These are phyloP conservation scores for Dendrobium chrysotoxum DNA, from an alignment of 106 monocot genomes.

Conservation along the genomic window DNA sequence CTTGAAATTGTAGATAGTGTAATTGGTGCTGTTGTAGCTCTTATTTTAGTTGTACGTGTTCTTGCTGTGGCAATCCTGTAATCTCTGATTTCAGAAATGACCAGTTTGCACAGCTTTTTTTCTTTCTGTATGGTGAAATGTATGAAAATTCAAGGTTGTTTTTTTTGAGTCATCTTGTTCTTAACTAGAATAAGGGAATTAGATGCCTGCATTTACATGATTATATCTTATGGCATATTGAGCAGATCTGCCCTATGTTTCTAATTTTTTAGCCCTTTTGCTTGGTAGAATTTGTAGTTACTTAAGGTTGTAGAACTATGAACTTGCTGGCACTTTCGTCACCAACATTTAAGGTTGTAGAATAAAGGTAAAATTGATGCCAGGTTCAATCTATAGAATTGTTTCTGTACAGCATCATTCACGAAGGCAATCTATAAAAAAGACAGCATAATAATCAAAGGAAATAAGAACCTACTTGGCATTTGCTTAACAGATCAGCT, in stretches of 20 bases:
- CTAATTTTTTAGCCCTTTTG: not conserved
- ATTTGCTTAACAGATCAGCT: not conserved
- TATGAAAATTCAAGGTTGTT: not conserved
- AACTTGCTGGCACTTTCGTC: not conserved
- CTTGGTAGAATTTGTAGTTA: not conserved
- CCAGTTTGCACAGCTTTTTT: not conserved
- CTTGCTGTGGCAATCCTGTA: not conserved
- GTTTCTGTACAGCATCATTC: not conserved
- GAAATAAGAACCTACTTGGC: not conserved
- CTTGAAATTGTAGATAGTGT: not conserved
- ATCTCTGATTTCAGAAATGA: not conserved
- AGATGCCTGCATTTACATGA: not conserved
- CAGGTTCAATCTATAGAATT: not conserved
- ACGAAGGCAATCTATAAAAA: not conserved
- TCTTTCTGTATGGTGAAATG: not conserved
- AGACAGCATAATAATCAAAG: not conserved
- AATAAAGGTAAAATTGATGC: not conserved
- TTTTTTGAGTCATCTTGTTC: not conserved
- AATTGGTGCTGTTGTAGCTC: not conserved
- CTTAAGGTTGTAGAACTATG: not conserved
- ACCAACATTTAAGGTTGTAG: not conserved
- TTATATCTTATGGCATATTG: not conserved
- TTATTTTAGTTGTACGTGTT: not conserved
- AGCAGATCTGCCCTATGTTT: not conserved
- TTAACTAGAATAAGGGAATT: not conserved